Evolutionary conservation across 1,139 yeast genomes (phyloP).

Genomic region (Zygoascus meyerae): DNA sequence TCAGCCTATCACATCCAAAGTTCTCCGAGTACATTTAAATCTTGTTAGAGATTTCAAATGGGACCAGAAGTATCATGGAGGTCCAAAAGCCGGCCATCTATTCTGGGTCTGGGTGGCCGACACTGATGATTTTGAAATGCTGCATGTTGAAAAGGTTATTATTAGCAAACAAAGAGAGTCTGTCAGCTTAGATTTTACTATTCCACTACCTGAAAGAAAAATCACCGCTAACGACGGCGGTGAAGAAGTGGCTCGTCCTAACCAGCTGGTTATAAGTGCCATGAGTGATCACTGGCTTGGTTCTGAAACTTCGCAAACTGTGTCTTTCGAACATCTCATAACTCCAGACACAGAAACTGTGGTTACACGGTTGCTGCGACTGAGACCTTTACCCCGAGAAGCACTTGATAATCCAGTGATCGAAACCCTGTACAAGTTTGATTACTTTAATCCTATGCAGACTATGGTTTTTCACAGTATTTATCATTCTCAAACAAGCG

Average conservation of each 20-base stretch:
- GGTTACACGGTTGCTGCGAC: constrained; percentile 67
- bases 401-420: constrained; percentile 37
- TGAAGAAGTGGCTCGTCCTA: constrained; percentile 44
- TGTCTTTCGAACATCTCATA: constrained; percentile 85
- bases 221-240: not conserved
- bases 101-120: constrained; percentile 94
- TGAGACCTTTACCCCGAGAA: constrained; percentile 80
- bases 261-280: constrained; percentile 74
- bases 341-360: constrained; percentile 84
- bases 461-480: constrained; percentile 92
- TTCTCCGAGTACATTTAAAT: constrained; percentile 69
- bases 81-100: constrained; percentile 58
- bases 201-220: constrained; percentile 50
- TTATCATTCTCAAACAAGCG: constrained; percentile 72
- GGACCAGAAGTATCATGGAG: constrained; percentile 79
- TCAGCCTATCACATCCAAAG: constrained; percentile 86
- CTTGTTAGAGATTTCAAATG: constrained; percentile 75
- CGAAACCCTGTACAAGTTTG: constrained; percentile 52
- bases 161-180: constrained; percentile 51
- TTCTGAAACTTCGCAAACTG: constrained; percentile 66
- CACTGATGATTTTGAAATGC: constrained; percentile 55
- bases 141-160: constrained; percentile 79
- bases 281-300: constrained; percentile 90
- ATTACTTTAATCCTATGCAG: constrained; percentile 96
- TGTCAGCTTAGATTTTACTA: constrained; percentile 73